phyloP scores from a whole-genome alignment of 805 yeast genomes.

The Candida montana region DNA sequence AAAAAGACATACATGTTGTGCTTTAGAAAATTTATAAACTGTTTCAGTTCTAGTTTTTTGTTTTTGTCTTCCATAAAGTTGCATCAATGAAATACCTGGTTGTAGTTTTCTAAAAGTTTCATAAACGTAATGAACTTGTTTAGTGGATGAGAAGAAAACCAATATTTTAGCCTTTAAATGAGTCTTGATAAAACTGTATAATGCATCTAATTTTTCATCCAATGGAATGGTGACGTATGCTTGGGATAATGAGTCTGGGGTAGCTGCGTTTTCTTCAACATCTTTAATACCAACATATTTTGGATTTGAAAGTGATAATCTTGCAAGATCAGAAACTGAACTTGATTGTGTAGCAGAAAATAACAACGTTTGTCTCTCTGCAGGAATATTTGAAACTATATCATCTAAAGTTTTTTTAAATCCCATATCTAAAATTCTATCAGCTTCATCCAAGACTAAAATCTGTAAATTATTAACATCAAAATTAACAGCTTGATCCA shows the following conservation, averaged over 20 bases:
- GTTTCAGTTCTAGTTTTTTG: constrained; percentile 78
- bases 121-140: constrained; percentile 39
- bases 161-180: constrained; percentile 81
- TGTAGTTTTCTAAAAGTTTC: constrained; percentile 24
- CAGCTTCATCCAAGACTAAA: constrained; percentile 91
- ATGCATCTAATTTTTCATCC: constrained; percentile 75
- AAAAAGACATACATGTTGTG: constrained; percentile 64
- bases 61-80: constrained; percentile 80
- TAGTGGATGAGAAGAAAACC: constrained; percentile 68
- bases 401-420: constrained; percentile 64
- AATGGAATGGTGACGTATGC: constrained; percentile 67
- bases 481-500: constrained; percentile 58
- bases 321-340: constrained; percentile 77
- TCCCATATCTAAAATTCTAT: constrained; percentile 75
- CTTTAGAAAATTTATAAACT: constrained; percentile 43
- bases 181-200: constrained; percentile 67
- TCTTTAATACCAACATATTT: constrained; percentile 77
- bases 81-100: constrained; percentile 49
- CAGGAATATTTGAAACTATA: constrained; percentile 70
- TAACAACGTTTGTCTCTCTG: constrained; percentile 86
- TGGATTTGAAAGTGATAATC: constrained; percentile 89
- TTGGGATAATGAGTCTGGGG: constrained; percentile 85
- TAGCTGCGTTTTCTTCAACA: constrained; percentile 57
- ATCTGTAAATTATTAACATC: constrained; percentile 58
- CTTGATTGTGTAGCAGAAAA: constrained; percentile 91